phyloP scores from a whole-genome alignment of 2,329 filamentous ascomycete genomes.

The Penicillium rolfsii region DNA sequence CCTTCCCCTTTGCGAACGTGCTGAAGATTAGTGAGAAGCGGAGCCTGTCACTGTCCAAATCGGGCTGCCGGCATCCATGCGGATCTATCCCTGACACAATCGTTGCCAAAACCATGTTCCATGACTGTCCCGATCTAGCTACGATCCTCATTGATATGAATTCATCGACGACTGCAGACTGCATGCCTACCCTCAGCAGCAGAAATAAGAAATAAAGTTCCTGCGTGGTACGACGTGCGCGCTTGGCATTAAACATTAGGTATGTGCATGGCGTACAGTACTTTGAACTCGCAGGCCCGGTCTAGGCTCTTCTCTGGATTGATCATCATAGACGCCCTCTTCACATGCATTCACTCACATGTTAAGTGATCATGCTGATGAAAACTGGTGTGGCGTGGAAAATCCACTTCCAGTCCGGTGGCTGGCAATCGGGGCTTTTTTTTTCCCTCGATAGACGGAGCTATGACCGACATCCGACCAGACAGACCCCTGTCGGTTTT shows the following conservation, averaged over 20 bases:
- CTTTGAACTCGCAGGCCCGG: not conserved
- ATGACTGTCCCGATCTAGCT: conserved; percentile 1
- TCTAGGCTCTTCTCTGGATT: not conserved
- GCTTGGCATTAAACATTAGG: not conserved
- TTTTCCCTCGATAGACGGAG: not conserved
- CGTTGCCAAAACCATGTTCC: not conserved
- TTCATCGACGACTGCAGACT: not conserved
- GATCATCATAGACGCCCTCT: not conserved
- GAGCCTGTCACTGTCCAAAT: conserved; percentile 16
- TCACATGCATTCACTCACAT: conserved; percentile 5
- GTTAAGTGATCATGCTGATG: not conserved
- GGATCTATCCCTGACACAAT: conserved; percentile 15
- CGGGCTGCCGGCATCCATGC: conserved; percentile 17
- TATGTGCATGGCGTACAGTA: not conserved
- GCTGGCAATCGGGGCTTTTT: not conserved
- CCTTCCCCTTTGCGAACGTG: conserved; percentile 1
- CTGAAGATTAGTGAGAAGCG: conserved; percentile 17
- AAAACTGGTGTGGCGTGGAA: not conserved
- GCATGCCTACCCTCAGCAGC: not conserved
- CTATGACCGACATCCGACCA: not conserved
- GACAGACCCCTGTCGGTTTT: conserved; percentile 9
- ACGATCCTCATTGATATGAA: not conserved
- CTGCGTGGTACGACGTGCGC: not conserved
- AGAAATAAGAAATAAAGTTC: conserved; percentile 6
- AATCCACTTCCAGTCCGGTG: not conserved